A percentile compares a stretch with the other conserved stretches of the same genome.
Conservation (phyloP, 192 early-diverging fungal species). For the Coemansia sp. region DNA sequence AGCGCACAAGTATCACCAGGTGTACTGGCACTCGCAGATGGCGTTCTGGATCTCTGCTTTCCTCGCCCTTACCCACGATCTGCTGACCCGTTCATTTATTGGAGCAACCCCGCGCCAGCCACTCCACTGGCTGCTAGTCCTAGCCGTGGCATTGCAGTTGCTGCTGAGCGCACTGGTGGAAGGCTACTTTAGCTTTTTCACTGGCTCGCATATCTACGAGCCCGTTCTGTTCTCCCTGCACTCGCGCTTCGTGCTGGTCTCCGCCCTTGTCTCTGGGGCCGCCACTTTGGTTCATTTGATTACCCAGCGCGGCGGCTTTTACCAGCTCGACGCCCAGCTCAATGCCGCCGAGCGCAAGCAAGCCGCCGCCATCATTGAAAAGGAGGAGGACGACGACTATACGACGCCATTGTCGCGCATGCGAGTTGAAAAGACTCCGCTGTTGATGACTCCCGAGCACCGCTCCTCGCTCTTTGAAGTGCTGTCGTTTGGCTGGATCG, state of each 20-base stretch:
- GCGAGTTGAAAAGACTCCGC: conserved; percentile 21
- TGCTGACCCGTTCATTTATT: background rate
- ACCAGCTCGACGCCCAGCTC: conserved; percentile 15
- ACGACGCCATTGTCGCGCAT: conserved; percentile 32
- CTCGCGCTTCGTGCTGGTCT: conserved; percentile 21
- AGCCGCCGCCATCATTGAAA: background rate
- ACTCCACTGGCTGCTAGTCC: background rate
- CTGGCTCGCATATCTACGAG: conserved; percentile 10
- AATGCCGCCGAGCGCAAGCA: background rate
- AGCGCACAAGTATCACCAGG: background rate
- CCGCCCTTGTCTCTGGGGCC: background rate
- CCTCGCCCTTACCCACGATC: background rate
- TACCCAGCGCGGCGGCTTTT: conserved; percentile 30
- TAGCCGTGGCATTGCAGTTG: conserved; percentile 1
- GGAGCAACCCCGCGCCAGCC: background rate
- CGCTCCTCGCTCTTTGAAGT: conserved; percentile 19
- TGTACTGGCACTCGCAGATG: background rate
- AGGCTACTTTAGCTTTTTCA: conserved; percentile 21
- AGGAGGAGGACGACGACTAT: conserved; percentile 15
- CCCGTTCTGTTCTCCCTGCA: conserved; percentile 9
- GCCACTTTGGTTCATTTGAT: conserved; percentile 18
- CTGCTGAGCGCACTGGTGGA: conserved; percentile 15
- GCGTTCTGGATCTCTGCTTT: background rate
- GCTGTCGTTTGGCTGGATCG: conserved; percentile 59
- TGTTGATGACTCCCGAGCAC: conserved; percentile 27